Evolutionary conservation across 768 basidiomycete genomes (phyloP).

Genomic region (Russula olivacea): DNA sequence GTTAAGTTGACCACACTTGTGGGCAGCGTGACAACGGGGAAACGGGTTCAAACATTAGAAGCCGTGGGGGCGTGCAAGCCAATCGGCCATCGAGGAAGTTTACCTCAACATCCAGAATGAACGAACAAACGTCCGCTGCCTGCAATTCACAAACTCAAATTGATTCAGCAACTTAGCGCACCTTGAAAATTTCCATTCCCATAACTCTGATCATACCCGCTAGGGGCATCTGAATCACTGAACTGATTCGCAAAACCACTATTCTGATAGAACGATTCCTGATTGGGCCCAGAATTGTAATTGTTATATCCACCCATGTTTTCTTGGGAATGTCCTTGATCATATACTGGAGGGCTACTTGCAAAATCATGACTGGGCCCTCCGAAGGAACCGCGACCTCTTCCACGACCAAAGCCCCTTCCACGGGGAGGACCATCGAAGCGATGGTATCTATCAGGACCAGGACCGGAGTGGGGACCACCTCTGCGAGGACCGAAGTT

Average conservation of each 20-base stretch:
- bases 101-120: constrained; percentile 19
- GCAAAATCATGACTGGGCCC: constrained; percentile 39
- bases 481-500: constrained; percentile 24
- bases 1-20: constrained; percentile 16
- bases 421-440: constrained; percentile 48
- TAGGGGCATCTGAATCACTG: constrained; percentile 41
- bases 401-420: constrained; percentile 70
- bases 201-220: constrained; percentile 54
- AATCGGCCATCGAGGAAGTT: constrained; percentile 10
- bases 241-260: constrained; percentile 54
- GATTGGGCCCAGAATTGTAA: constrained; percentile 48
- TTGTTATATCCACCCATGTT: constrained; percentile 62
- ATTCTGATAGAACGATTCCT: constrained; percentile 67
- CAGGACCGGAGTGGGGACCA: constrained; percentile 25
- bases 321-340: constrained; percentile 58
- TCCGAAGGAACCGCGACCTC: constrained; percentile 57
- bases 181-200: constrained; percentile 60
- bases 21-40: background rate
- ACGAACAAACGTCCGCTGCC: constrained; percentile 14
- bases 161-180: constrained; percentile 55
- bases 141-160: constrained; percentile 22
- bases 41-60: constrained; percentile 11
- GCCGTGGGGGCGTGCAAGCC: constrained; percentile 11
- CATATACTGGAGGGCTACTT: constrained; percentile 52
- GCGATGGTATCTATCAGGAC: constrained; percentile 27